Evolutionary conservation across 2,329 filamentous ascomycete species (phyloP), one percentile per base, ranked within the genome.

Genomic region (Microcyclosporella mali): DNA sequence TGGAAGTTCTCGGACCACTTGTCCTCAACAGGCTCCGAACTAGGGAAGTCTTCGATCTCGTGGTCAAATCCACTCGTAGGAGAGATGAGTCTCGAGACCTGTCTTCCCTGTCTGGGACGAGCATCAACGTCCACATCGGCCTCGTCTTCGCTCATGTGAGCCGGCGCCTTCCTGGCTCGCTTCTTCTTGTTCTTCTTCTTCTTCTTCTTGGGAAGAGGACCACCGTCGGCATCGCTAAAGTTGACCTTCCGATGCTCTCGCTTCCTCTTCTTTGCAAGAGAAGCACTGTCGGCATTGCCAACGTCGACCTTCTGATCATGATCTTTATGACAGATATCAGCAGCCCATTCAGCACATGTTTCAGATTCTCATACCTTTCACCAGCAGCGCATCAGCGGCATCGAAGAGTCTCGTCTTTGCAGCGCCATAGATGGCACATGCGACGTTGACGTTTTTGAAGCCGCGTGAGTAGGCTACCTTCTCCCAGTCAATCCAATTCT

Each of bases 401-500:
- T 7, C 15, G 6, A 37, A 14, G 18, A 37, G 11, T 25, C 27
- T 37, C 34, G 21, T 37, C 4, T 37, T 37, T 4, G 19, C 17
- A 3, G 17, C 34, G 17, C 34, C 6, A 14, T 37, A 37, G 12
- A 12, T 9, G 4, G 34, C 19, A 25, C 9, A 9, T 2, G 34
- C 34, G 18, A n/a, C n/a, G 34, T 25, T 27, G 12, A 6, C 27
- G 18, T 25, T 9, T 9, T 25, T 25, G 40, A 47, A 49, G 34
- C 48, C 48, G 10, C 38, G 39, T 1, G 54, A 16, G n/a, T 16
- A 2, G 16, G 47, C 45, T 16, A 57, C 45, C 21, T 54, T 53
- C 6, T 45, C 30, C 16, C 40, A 49, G 43, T 59, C 48, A 37
- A 57, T 27, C n/a, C n/a, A n/a, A n/a, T n/a, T n/a, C n/a, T 17